Evolutionary conservation across 805 yeast species (phyloP), one percentile per base, ranked within the genome.

Genomic region (Sugiyamaella lignohabitans): DNA sequence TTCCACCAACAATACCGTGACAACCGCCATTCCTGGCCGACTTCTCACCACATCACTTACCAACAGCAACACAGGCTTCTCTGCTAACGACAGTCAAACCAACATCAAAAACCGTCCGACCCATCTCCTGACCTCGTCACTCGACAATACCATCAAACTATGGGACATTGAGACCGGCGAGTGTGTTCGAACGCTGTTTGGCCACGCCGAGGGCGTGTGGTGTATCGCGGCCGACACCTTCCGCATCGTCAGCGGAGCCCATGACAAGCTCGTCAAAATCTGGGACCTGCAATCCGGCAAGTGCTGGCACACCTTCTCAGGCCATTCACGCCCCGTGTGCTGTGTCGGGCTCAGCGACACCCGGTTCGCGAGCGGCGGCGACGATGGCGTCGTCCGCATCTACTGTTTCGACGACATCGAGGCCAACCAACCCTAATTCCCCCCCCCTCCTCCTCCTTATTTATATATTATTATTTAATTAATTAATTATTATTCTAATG

Each of bases 121-220:
- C 0, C 95, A 91, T 65, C 63, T 89, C 47, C 66, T 89, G 21
- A 83, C 96, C 0, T 87, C 94, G 14, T 87, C 96, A 1, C 69
- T 91, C 50, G 98, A 89, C 64, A 88, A 88, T 65, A 89, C 97
- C 4, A 87, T 89, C 63, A 87, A 89, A 62, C 65, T 91, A 41
- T 89, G 97, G 97, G 94, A 87, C 56, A 83, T 88, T 24, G 72
- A 72, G 52, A 79, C 93, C 1, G 96, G 97, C 2, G 78, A 80
- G 63, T 91, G 98, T 60, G 78, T 88, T 8, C 74, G 96, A 48
- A 93, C 98, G 0, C 91, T 93, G 64, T 93, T 91, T 69, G 98
- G 98, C 2, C 98, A 93, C 62, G 87, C 91, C 46, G 98, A 93
- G 66, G 98, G 98, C 19, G 96, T 93, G 17, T 91, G 98, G 97